Percentiles rank a stretch among this genome's conserved stretches.
phyloP scores from a whole-genome alignment of 768 basidiomycete species.

The Suillus lakei region DNA sequence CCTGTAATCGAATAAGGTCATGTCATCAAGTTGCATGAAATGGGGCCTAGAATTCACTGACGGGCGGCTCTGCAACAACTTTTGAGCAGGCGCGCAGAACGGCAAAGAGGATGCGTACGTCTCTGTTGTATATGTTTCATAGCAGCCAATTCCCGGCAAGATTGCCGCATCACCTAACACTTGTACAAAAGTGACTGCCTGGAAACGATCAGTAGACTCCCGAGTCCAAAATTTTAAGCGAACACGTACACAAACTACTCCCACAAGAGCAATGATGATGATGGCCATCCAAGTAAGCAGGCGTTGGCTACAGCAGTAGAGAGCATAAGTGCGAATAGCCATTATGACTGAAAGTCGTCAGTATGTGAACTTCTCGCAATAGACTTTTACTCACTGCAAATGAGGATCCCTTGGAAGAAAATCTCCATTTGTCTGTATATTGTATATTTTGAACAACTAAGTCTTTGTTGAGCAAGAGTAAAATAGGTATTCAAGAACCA shows the following conservation, averaged over 20 bases:
- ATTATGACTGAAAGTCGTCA: constrained; percentile 43
- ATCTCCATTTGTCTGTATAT: neutral
- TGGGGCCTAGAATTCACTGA: neutral
- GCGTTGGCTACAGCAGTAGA: constrained; percentile 48
- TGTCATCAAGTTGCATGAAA: neutral
- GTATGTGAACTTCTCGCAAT: neutral
- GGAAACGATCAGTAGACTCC: neutral
- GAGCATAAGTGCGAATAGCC: constrained; percentile 52
- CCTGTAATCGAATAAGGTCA: neutral
- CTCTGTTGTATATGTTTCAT: constrained; percentile 8
- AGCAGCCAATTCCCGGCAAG: constrained; percentile 36
- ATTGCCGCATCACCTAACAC: constrained; percentile 44
- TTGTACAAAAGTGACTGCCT: constrained; percentile 42
- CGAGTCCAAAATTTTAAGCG: constrained; percentile 1
- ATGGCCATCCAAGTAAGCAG: constrained; percentile 43
- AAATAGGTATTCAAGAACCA: neutral
- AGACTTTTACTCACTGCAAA: neutral
- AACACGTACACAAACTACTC: constrained; percentile 41
- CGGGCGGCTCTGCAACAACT: neutral
- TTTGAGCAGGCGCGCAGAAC: constrained; percentile 35
- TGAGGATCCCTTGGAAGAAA: neutral
- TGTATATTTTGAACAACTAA: neutral
- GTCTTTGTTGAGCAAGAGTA: neutral
- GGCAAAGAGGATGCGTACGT: constrained; percentile 34
- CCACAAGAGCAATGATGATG: constrained; percentile 35